Evolutionary conservation across 225 moss, liverwort and hornwort species (phyloP).

Genomic region (Antitrichia curtipendula): DNA sequence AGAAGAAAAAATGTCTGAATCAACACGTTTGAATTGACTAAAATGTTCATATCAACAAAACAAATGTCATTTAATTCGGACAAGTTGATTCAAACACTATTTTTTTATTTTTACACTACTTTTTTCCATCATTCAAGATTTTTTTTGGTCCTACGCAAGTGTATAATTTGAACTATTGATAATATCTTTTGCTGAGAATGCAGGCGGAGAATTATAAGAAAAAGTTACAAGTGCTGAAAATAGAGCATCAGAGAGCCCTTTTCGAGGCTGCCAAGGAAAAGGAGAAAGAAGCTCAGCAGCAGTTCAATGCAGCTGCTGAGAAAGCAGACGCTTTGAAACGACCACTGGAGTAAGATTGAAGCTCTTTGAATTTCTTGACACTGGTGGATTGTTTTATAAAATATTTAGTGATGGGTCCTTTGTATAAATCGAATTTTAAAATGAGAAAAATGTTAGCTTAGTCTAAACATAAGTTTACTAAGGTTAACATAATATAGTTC

Average conservation of each 20-base stretch:
- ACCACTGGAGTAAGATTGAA: slow-evolving; percentile 26
- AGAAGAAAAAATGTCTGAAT: background rate
- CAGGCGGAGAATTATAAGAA: slow-evolving; percentile 50
- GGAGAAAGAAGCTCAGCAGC: slow-evolving; percentile 7
- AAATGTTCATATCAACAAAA: background rate
- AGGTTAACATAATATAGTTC: background rate
- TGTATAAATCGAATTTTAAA: background rate
- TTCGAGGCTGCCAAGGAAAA: slow-evolving; percentile 11
- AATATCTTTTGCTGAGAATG: background rate
- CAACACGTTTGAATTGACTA: background rate
- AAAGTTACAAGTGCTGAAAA: slow-evolving; percentile 45
- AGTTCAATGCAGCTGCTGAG: background rate
- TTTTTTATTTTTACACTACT: background rate
- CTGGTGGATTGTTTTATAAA: background rate
- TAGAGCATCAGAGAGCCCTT: slow-evolving; percentile 30
- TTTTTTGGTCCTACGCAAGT: background rate
- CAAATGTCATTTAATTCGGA: background rate
- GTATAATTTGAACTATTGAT: background rate
- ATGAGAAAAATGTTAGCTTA: background rate
- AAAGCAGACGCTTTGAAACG: background rate
- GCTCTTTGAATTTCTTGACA: background rate
- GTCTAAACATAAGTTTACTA: too few relatives aligned
- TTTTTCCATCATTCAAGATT: background rate
- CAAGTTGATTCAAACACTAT: background rate
- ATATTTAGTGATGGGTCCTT: background rate